A percentile compares a stretch with the other conserved stretches of the same genome.
These are phyloP conservation scores for Hypomontagnella submonticulosa DNA, from an alignment of 495 filamentous ascomycete species.

Conservation along the genomic window DNA sequence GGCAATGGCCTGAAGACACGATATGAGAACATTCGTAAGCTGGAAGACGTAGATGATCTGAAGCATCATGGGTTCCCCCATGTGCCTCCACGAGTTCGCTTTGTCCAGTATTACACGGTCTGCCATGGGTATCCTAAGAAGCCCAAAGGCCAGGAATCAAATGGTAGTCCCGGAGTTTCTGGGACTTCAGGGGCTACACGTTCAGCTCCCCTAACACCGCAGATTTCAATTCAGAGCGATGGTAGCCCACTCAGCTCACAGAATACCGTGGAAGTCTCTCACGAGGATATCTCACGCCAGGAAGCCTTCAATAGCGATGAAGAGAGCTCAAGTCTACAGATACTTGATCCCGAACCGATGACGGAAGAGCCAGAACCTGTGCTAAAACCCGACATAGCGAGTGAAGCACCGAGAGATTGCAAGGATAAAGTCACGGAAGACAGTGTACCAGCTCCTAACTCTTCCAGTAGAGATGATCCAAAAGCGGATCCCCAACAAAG, in stretches of 20 bases:
- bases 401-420: not conserved
- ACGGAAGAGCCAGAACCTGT: slow-evolving; percentile 28
- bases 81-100: slow-evolving; percentile 66
- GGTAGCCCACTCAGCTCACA: slow-evolving; percentile 34
- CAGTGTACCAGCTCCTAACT: not conserved
- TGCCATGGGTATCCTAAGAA: slow-evolving; percentile 74
- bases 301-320: slow-evolving; percentile 21
- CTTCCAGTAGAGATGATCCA: not conserved
- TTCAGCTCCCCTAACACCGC: slow-evolving; percentile 44
- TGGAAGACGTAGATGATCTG: slow-evolving; percentile 74
- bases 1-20: slow-evolving; percentile 73
- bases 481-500: slow-evolving; percentile 1
- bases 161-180: slow-evolving; percentile 32
- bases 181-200: slow-evolving; percentile 6
- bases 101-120: slow-evolving; percentile 91
- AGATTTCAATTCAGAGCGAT: slow-evolving; percentile 60
- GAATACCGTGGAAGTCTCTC: slow-evolving; percentile 5
- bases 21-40: slow-evolving; percentile 70
- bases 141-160: slow-evolving; percentile 43
- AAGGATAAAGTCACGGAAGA: not conserved
- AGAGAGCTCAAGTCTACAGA: slow-evolving; percentile 28
- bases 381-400: not conserved
- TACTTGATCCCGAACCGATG: slow-evolving; percentile 45
- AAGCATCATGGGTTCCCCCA: slow-evolving; percentile 34
- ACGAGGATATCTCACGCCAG: slow-evolving; percentile 6